Conservation (phyloP, 2,329 filamentous ascomycete species). For the Trichoderma lentiforme region DNA sequence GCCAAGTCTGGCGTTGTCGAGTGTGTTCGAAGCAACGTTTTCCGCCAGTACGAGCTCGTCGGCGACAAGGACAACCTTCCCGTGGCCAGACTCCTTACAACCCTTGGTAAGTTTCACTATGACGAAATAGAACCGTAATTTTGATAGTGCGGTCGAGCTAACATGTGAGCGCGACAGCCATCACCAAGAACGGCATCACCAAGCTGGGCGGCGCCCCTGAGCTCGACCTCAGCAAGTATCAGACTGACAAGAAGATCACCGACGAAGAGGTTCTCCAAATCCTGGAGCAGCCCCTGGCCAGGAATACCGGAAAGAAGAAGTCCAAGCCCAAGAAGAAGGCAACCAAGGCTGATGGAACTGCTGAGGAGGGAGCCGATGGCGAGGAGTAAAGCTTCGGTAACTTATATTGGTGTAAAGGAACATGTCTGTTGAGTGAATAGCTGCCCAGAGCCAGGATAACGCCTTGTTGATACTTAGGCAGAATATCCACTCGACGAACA, state of each 20-base stretch:
- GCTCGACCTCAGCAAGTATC: slow-evolving; percentile 75
- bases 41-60: slow-evolving; percentile 94
- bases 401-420: neutral
- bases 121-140: slow-evolving; percentile 13
- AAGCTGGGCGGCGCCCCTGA: slow-evolving; percentile 75
- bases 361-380: slow-evolving; percentile 28
- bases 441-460: neutral
- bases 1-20: slow-evolving; percentile 96
- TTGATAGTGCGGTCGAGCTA: neutral
- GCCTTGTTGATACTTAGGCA: slow-evolving; percentile 11
- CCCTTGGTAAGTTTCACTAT: slow-evolving; percentile 69
- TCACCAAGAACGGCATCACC: slow-evolving; percentile 95
- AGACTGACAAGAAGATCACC: slow-evolving; percentile 96
- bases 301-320: slow-evolving; percentile 89
- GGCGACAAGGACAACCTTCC: slow-evolving; percentile 86
- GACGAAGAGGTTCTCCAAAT: slow-evolving; percentile 96
- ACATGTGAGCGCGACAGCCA: slow-evolving; percentile 53
- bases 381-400: slow-evolving; percentile 19
- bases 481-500: slow-evolving; percentile 1
- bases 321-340: slow-evolving; percentile 78
- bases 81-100: slow-evolving; percentile 84
- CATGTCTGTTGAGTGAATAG: slow-evolving; percentile 6
- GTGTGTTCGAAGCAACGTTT: slow-evolving; percentile 87
- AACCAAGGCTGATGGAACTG: slow-evolving; percentile 41
- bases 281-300: slow-evolving; percentile 79